Conservation (phyloP, 2,329 filamentous ascomycete species). For the Huntiella bhutanensis region DNA sequence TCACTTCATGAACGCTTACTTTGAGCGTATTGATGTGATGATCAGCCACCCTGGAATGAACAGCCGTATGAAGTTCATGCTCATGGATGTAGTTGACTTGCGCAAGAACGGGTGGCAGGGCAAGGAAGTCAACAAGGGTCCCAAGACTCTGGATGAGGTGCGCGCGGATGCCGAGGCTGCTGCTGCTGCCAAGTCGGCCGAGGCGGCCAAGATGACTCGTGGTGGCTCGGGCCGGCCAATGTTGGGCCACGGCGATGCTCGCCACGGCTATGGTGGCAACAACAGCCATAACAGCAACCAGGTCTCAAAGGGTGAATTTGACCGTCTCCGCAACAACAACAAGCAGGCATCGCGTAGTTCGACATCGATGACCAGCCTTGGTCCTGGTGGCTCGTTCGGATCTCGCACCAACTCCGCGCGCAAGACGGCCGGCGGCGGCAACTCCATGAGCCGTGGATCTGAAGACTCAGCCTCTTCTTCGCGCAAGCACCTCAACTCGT, state of each 20-base stretch:
- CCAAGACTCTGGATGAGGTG: conserved; percentile 89
- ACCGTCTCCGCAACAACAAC: conserved; percentile 51
- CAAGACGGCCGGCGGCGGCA: conserved; percentile 50
- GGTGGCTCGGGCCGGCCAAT: conserved; percentile 49
- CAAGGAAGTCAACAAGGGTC: conserved; percentile 83
- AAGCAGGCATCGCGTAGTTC: conserved; percentile 28
- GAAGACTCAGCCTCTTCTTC: conserved; percentile 81
- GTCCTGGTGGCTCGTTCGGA: conserved; percentile 70
- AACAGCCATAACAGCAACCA: conserved; percentile 59
- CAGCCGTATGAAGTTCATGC: conserved; percentile 87
- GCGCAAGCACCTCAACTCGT: conserved; percentile 82
- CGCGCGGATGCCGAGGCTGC: conserved; percentile 63
- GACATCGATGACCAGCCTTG: conserved; percentile 48
- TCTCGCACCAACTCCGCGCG: conserved; percentile 84
- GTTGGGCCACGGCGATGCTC: conserved; percentile 69
- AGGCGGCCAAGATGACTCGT: conserved; percentile 32
- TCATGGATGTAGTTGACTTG: conserved; percentile 83
- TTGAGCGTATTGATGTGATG: conserved; percentile 68
- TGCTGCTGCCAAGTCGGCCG: conserved; percentile 55
- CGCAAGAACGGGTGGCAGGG: conserved; percentile 60
- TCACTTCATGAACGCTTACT: conserved; percentile 83
- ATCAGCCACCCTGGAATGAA: conserved; percentile 61
- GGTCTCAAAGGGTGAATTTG: conserved; percentile 79
- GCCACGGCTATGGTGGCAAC: conserved; percentile 45
- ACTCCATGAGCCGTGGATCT: conserved; percentile 50